phyloP scores from a whole-genome alignment of 1,284 basidiomycete genomes.

The Tausonia pullulans region DNA sequence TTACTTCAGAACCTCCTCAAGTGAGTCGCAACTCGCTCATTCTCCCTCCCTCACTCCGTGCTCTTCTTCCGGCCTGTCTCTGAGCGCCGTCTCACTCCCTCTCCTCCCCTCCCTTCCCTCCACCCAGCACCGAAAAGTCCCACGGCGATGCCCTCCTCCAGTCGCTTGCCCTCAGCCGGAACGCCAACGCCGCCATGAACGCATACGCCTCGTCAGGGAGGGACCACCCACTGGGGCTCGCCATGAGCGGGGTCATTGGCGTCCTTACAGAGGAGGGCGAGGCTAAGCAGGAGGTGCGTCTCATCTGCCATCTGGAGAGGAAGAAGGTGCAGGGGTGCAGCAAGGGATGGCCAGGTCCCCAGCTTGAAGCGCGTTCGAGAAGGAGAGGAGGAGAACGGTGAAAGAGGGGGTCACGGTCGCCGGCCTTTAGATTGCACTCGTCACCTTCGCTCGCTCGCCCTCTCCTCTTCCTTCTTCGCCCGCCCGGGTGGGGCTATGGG shows the following conservation, averaged over 20 bases:
- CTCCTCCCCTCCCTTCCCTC: background rate
- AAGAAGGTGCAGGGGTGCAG: background rate
- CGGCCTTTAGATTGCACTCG: no score
- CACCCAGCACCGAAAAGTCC: constrained; percentile 12
- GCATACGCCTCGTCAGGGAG: constrained; percentile 13
- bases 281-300: constrained; percentile 11
- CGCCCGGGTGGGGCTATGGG: no score
- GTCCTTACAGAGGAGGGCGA: constrained; percentile 13
- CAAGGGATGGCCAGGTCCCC: background rate
- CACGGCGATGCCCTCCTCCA: constrained; percentile 14
- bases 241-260: constrained; percentile 13
- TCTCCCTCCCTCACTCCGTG: background rate
- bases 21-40: background rate
- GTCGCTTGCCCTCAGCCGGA: constrained; percentile 10
- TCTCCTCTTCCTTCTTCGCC: no score
- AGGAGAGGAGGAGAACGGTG: background rate
- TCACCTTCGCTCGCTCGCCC: no score
- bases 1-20: constrained; percentile 11
- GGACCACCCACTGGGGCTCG: constrained; percentile 7
- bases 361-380: background rate
- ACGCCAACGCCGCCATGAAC: constrained; percentile 11
- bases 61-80: background rate
- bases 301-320: background rate
- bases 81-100: background rate
- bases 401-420: background rate